Conservation (phyloP, 2,329 filamentous ascomycete species). For the Cordyceps cateniannulata region DNA sequence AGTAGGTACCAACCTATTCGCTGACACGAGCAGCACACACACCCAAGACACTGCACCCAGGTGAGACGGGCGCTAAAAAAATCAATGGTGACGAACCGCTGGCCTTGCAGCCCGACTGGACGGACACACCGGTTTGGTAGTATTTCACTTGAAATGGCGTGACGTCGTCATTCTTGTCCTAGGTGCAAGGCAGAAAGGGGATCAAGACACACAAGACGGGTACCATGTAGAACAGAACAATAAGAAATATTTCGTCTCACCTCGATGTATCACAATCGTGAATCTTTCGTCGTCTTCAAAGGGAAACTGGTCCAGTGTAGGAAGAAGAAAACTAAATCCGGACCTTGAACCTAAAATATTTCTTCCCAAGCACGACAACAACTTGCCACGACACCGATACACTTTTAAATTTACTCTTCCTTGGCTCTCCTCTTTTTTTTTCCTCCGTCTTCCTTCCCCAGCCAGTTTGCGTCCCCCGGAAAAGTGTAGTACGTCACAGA, state of each 20-base stretch:
- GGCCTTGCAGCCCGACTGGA: not conserved
- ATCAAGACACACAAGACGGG: no score
- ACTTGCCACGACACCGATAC: not conserved
- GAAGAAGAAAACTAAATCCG: not conserved
- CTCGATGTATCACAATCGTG: not conserved
- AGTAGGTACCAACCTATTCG: not conserved
- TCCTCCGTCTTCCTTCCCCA: not conserved
- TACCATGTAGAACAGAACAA: no score
- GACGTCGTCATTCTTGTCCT: not conserved
- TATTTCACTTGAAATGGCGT: not conserved
- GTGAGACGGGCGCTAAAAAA: not conserved
- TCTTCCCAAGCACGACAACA: no score
- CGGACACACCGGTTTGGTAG: not conserved
- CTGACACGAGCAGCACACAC: not conserved
- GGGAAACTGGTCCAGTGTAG: no score
- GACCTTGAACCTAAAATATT: not conserved
- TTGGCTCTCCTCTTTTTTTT: not conserved
- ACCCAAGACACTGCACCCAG: not conserved
- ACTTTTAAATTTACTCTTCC: not conserved
- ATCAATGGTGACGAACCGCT: not conserved
- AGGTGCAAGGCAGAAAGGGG: no score
- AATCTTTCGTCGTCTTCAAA: no score
- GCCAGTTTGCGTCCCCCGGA: not conserved
- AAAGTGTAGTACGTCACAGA: constrained; percentile 8
- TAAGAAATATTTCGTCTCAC: not conserved